Conservation (phyloP, 192 early-diverging fungal genomes). For the Geranomyces michiganensis region DNA sequence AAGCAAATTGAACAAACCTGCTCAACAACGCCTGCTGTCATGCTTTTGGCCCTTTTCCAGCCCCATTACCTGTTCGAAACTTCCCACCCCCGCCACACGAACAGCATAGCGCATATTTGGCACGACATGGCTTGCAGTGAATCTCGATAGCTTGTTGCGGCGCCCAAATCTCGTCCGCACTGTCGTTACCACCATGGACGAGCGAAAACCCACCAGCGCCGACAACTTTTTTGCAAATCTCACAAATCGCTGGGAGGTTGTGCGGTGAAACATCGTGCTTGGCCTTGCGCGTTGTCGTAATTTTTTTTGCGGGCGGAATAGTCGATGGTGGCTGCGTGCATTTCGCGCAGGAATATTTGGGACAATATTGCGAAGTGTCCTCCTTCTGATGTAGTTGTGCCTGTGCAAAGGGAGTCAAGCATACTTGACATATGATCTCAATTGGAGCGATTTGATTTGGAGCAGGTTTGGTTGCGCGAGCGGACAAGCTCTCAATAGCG, state of each 20-base stretch:
- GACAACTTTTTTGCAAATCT: background rate
- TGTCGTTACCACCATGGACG: background rate
- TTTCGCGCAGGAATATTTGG: background rate
- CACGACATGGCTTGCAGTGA: constrained; percentile 1
- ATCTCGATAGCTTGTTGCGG: background rate
- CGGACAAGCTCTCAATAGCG: too few relatives aligned
- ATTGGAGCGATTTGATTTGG: background rate
- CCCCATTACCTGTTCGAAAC: constrained; percentile 8
- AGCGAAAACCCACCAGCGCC: background rate
- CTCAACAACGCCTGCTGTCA: too few relatives aligned
- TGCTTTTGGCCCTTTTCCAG: too few relatives aligned
- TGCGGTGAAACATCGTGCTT: background rate
- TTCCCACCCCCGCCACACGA: constrained; percentile 1
- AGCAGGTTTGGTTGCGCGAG: too few relatives aligned
- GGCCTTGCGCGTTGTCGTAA: background rate
- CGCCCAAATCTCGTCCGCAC: background rate
- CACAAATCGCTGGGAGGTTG: background rate
- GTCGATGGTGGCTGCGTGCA: background rate
- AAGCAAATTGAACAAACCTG: too few relatives aligned
- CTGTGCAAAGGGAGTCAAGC: background rate
- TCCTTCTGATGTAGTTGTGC: background rate
- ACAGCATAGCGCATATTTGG: constrained; percentile 6
- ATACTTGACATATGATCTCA: background rate
- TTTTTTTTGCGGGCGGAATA: background rate
- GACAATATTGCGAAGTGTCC: background rate